These are phyloP conservation scores for Trapa bicornis DNA, from an alignment of 345 rosid genomes.

Conservation along the genomic window DNA sequence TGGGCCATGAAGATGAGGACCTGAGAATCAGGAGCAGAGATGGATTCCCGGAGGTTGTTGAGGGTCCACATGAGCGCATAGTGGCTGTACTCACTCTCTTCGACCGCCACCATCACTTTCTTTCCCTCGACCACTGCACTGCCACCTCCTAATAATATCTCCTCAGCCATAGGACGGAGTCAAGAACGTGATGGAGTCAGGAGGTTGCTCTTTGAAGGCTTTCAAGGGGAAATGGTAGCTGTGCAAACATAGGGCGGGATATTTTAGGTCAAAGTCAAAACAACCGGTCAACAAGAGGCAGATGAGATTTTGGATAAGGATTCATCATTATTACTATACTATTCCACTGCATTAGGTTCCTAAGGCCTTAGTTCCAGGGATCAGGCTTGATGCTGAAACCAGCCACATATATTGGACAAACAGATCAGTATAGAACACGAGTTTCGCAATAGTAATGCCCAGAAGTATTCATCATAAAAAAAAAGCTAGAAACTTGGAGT, in stretches of 20 bases:
- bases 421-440: too few species aligned
- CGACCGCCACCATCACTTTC: constrained; percentile 37
- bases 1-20: constrained; percentile 36
- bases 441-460: too few species aligned
- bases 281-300: constrained; percentile 6
- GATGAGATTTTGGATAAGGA: too few species aligned
- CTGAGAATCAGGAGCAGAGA: constrained; percentile 11
- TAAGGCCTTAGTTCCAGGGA: too few species aligned
- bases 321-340: too few species aligned
- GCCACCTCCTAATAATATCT: background rate
- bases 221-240: constrained; percentile 1
- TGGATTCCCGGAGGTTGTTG: constrained; percentile 26
- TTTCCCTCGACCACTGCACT: constrained; percentile 9
- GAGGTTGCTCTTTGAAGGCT: background rate
- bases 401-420: too few species aligned
- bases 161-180: background rate
- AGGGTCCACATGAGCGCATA: constrained; percentile 39
- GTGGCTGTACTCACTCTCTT: constrained; percentile 40
- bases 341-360: too few species aligned
- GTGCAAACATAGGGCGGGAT: constrained; percentile 3
- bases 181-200: background rate
- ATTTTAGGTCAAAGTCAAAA: constrained; percentile 9
- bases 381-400: too few species aligned
- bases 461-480: too few species aligned
- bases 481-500: too few species aligned